Evolutionary conservation across 345 rosid genomes (phyloP), one percentile per base, ranked within the genome.

Genomic region (Erysimum cheiranthoides): DNA sequence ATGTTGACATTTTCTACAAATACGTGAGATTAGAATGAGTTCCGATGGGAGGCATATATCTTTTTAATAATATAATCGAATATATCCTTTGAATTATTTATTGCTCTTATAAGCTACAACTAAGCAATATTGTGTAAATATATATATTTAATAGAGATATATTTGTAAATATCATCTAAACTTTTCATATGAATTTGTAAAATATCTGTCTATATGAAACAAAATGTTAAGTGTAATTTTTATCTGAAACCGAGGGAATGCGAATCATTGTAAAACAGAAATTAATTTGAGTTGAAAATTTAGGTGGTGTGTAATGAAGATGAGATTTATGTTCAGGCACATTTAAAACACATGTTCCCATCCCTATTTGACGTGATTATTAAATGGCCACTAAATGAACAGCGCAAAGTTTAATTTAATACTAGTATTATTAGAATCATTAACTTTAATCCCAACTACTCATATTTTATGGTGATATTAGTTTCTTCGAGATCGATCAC

Each of bases 371-470:
- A 71, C 43, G 52, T 71, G 53, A 65, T 31, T 66, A 72, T 42
- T 72, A 5, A 66, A 72, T 66, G 67, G 81, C 73, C 81, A 78
- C 73, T 50, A 78, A 66, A 49, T 66, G 81, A 58, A 78, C 77
- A 78, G 81, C 2, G 8, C 39, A 2, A 64, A 28, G n/a, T 25
- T 70, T 35, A 35, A 35, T 77, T 51, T 61, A 40, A 66, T 68
- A 46, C 4, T 46, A 61, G 5, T 32, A 63, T 36, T 77, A 45
- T 47, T 18, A 58, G 14, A 3, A 31, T 21, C 10, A 58, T 65
- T 27, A 25, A 62, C 1, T 40, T 11, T 38, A 59, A 51, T 49
- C 77, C 27, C 77, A 78, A 25, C 63, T 42, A 70, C 76, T 64
- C 71, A 46, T 40, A 77, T 63, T 6, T 62, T 70, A 32, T 54